These are phyloP conservation scores for Exobasidium rhododendri DNA, from an alignment of 1,284 basidiomycete genomes.

Conservation along the genomic window DNA sequence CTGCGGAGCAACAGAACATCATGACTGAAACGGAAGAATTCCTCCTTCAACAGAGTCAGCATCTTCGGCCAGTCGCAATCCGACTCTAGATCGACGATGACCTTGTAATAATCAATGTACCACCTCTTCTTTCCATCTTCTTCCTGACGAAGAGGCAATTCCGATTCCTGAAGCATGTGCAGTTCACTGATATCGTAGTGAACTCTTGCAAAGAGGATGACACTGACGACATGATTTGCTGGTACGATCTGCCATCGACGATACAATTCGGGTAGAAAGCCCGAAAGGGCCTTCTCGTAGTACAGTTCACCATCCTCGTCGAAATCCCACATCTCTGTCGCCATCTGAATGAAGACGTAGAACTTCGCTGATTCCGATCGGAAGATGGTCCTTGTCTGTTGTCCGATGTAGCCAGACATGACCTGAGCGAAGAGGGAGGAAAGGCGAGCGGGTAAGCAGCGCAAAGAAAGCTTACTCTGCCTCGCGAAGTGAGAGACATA, in stretches of 20 bases:
- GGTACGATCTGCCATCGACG: conserved; percentile 62
- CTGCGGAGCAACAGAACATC: conserved; percentile 47
- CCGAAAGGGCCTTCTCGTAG: conserved; percentile 90
- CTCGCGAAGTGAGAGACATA: too few species aligned
- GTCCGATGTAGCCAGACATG: conserved; percentile 74
- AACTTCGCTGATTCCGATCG: conserved; percentile 79
- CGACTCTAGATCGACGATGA: conserved; percentile 88
- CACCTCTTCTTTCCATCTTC: conserved; percentile 63
- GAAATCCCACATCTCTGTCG: conserved; percentile 94
- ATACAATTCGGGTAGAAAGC: conserved; percentile 54
- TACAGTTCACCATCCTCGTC: conserved; percentile 80
- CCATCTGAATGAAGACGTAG: conserved; percentile 84
- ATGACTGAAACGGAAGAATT: conserved; percentile 54
- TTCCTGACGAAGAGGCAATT: conserved; percentile 65
- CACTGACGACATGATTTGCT: conserved; percentile 89
- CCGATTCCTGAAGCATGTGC: conserved; percentile 59
- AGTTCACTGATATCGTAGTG: conserved; percentile 69
- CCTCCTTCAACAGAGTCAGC: conserved; percentile 79
- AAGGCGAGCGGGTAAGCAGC: conserved; percentile 56
- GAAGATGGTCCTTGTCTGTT: conserved; percentile 82
- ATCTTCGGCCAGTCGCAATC: conserved; percentile 81
- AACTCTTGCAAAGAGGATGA: conserved; percentile 90
- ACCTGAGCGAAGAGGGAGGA: too few species aligned
- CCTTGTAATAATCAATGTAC: conserved; percentile 84
- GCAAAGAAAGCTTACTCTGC: too few species aligned